Evolutionary conservation across 257 asterid genomes (phyloP).

Genomic region (Orobanche coerulescens): DNA sequence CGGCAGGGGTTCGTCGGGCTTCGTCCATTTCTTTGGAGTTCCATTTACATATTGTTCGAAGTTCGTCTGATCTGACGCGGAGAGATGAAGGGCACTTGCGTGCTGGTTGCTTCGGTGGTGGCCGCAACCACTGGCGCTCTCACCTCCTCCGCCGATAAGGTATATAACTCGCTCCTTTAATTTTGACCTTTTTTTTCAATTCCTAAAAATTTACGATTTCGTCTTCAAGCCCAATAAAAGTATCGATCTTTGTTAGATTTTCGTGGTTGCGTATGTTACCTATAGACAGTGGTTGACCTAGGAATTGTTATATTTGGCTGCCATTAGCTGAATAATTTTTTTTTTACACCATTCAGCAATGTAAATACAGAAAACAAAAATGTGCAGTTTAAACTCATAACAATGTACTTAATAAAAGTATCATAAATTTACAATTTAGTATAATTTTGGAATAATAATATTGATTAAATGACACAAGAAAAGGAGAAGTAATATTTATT

Average conservation of each 20-base stretch:
- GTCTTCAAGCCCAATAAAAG: neutral
- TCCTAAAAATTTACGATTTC: neutral
- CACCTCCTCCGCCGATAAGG: conserved; percentile 27
- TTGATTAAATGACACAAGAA: too few relatives aligned
- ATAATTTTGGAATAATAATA: too few relatives aligned
- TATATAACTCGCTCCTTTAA: neutral
- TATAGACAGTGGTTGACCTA: too few relatives aligned
- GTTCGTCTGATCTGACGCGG: neutral
- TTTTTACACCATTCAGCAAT: too few relatives aligned
- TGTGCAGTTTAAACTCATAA: too few relatives aligned
- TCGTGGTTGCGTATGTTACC: neutral
- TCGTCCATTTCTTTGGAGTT: conserved; percentile 17
- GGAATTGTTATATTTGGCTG: too few relatives aligned
- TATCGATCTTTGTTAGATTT: neutral
- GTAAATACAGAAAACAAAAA: too few relatives aligned
- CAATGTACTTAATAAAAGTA: too few relatives aligned
- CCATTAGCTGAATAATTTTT: too few relatives aligned
- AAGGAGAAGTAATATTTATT: too few relatives aligned
- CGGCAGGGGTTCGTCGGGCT: conserved; percentile 34
- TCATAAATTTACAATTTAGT: too few relatives aligned
- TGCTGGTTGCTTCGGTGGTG: conserved; percentile 34
- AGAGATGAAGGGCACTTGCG: conserved; percentile 37
- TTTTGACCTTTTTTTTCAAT: neutral
- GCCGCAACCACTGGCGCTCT: conserved; percentile 35
- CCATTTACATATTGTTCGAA: neutral